Percentiles rank a stretch among this genome's conserved stretches.
These are phyloP conservation scores for Coccomyxa sp. DNA, from an alignment of 139 green algal genomes.

Conservation along the genomic window DNA sequence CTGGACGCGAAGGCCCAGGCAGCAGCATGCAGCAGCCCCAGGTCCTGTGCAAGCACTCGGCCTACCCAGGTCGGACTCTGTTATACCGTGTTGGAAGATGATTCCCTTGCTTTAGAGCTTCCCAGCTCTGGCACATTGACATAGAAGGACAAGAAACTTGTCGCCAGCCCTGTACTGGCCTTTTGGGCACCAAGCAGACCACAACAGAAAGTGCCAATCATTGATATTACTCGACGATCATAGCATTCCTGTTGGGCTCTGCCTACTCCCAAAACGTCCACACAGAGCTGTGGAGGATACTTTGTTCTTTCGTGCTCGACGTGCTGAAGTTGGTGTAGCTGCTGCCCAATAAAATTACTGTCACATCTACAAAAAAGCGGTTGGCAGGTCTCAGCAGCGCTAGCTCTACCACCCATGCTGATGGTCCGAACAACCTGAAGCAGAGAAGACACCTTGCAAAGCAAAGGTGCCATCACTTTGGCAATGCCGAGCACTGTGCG, in stretches of 20 bases:
- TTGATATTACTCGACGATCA: conserved; percentile 1
- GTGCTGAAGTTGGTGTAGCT: neutral
- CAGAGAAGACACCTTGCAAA: neutral
- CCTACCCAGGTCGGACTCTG: conserved; percentile 4
- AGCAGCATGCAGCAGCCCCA: conserved; percentile 7
- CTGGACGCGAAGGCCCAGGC: neutral
- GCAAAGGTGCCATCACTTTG: too few relatives aligned
- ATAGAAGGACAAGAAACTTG: too few relatives aligned
- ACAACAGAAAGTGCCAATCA: neutral
- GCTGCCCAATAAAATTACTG: neutral
- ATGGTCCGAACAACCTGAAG: neutral
- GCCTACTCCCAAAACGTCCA: neutral
- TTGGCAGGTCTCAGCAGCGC: neutral
- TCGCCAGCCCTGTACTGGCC: too few relatives aligned
- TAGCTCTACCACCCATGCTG: neutral
- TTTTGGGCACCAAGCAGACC: too few relatives aligned
- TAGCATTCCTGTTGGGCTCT: too few relatives aligned
- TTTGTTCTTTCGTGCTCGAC: neutral
- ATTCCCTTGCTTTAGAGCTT: conserved; percentile 20
- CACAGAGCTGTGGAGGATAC: neutral
- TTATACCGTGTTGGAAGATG: neutral
- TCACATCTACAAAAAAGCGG: neutral
- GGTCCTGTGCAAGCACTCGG: conserved; percentile 8
- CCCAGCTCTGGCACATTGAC: neutral
- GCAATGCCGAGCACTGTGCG: neutral